Base-by-base conservation (phyloP, 805 yeast genomes). In the Teunomyces panamensis region DNA sequence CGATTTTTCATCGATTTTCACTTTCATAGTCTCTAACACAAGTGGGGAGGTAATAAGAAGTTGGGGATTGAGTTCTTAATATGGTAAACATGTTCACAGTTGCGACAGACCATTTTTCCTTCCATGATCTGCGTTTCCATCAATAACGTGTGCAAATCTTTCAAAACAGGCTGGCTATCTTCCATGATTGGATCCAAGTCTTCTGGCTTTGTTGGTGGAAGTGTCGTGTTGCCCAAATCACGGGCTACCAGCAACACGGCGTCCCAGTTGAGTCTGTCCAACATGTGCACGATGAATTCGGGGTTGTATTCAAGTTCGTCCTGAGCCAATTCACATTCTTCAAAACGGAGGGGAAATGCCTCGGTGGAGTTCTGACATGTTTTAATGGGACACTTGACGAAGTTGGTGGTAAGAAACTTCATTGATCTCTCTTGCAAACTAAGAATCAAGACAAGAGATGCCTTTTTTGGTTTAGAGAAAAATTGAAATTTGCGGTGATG, bases 401-500 rank as follows among this genome's bases (percentile, higher is more conserved):
- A 94, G 68, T 94, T 94, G 9, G 97, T 88, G n/a, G 99, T 92
- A 26, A 94, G 73, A 59, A 92, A 83, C 71, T 94, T 92, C 99
- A 92, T 92, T n/a, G 27, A 11, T 10, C 26, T 39, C 36, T 20
- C 35, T 8, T 24, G 2, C 10, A 16, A 11, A 33, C 14, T 9
- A 11, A 5, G 30, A 29, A 11, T 8, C n/a, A n/a, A 26, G 30
- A 24, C 13, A 20, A 17, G 9, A 24, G 32, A 3, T 35, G 24
- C 24, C 24, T 4, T 20, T 20, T 20, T 20, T 20, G 13, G 24
- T 13, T 29, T n/a, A 30, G 13, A 37, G 24, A 37, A 37, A 37
- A 37, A n/a, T 24, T 37, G 42, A 11, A 28, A 11, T 16, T n/a
- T 24, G 13, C 11, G 10, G 37, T 20, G 39, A 47, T 47, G 46